Evolutionary conservation across 768 basidiomycete genomes (phyloP).

Genomic region (Pleurotus tuoliensis): DNA sequence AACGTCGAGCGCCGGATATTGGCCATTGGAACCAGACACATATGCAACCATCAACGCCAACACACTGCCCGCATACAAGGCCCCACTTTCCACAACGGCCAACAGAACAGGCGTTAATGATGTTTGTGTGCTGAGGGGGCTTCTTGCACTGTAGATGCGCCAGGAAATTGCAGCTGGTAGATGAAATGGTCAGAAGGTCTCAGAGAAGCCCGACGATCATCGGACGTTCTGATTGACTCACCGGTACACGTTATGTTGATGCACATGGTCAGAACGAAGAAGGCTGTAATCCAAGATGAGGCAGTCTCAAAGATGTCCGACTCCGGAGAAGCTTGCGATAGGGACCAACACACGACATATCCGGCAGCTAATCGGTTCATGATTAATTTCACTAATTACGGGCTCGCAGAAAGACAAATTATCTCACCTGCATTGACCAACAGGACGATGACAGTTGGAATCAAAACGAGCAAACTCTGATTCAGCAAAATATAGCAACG

Average conservation of each 20-base stretch:
- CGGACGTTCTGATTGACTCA: too few relatives aligned
- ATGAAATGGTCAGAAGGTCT: too few relatives aligned
- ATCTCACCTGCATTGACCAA: neutral
- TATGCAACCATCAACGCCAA: neutral
- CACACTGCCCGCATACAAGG: neutral
- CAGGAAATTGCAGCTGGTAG: neutral
- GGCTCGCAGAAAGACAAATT: too few relatives aligned
- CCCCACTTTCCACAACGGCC: neutral
- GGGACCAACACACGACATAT: neutral
- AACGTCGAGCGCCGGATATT: neutral
- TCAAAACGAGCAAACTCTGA: neutral
- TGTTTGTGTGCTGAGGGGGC: too few relatives aligned
- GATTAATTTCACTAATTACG: too few relatives aligned
- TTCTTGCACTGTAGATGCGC: neutral
- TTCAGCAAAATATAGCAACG: neutral
- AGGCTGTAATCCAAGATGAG: neutral
- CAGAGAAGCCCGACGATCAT: too few relatives aligned
- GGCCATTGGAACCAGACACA: neutral
- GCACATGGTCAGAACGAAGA: neutral
- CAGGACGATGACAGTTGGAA: neutral
- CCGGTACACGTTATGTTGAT: neutral
- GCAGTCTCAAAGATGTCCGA: neutral
- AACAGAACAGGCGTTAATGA: too few relatives aligned
- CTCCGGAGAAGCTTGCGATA: neutral
- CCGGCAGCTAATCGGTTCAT: neutral